A percentile compares a stretch with the other conserved stretches of the same genome.
These are phyloP conservation scores for Schwanniomyces pseudopolymorphus DNA, from an alignment of 805 yeast genomes.

Conservation along the genomic window DNA sequence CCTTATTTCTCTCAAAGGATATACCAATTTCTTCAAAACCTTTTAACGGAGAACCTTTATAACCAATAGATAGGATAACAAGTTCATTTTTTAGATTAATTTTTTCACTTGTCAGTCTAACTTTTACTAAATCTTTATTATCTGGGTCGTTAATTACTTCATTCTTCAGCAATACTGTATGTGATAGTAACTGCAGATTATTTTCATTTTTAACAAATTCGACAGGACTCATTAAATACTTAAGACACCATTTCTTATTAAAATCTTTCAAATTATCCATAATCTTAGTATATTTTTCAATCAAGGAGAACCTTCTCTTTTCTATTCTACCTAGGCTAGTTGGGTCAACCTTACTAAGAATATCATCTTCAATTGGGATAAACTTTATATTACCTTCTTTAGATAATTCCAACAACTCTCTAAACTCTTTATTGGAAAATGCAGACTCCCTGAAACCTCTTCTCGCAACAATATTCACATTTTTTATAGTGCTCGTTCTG, in stretches of 20 bases:
- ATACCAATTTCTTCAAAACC: slow-evolving; percentile 51
- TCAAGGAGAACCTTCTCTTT: slow-evolving; percentile 64
- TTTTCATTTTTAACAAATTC: slow-evolving; percentile 42
- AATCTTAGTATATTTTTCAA: slow-evolving; percentile 46
- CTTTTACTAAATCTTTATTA: slow-evolving; percentile 28
- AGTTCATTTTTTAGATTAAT: slow-evolving; percentile 52
- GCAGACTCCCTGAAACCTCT: slow-evolving; percentile 85
- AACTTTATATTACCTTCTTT: slow-evolving; percentile 48
- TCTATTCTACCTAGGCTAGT: slow-evolving; percentile 48
- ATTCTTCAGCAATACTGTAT: slow-evolving; percentile 52
- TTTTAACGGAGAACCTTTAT: slow-evolving; percentile 61
- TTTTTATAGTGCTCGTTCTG: slow-evolving; percentile 51
- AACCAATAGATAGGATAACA: slow-evolving; percentile 81
- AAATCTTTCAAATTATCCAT: neutral
- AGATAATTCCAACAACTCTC: slow-evolving; percentile 72
- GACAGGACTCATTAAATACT: slow-evolving; percentile 67
- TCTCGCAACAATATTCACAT: slow-evolving; percentile 76
- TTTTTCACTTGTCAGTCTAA: slow-evolving; percentile 35
- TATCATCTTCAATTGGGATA: slow-evolving; percentile 32
- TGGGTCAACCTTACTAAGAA: slow-evolving; percentile 23
- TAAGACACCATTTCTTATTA: slow-evolving; percentile 57
- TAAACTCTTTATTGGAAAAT: slow-evolving; percentile 86
- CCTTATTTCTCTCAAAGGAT: slow-evolving; percentile 26
- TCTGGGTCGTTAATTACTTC: slow-evolving; percentile 38
- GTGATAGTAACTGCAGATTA: slow-evolving; percentile 38